Evolutionary conservation across 805 yeast species (phyloP).

Genomic region (Metschnikowia vanudenii): DNA sequence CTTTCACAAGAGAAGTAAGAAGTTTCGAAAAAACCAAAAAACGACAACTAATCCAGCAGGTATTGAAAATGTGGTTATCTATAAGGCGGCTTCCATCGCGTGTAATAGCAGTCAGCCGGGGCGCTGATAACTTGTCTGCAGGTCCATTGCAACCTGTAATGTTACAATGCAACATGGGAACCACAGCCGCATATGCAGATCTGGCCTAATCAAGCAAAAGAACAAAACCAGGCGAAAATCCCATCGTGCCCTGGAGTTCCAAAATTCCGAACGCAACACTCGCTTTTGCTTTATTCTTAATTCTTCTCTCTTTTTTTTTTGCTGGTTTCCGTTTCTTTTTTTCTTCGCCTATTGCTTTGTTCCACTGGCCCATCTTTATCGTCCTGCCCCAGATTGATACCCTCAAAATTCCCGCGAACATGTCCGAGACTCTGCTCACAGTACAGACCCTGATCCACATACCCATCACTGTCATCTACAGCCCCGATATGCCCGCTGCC

Average conservation of each 20-base stretch:
- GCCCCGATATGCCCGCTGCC: conserved; percentile 39
- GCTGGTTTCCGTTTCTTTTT: neutral
- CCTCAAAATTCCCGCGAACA: conserved; percentile 14
- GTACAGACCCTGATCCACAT: conserved; percentile 7
- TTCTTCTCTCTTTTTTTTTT: neutral
- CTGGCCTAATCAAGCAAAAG: no score
- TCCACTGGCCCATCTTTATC: no score
- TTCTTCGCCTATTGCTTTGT: no score
- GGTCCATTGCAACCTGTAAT: conserved; percentile 1
- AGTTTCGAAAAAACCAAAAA: no score
- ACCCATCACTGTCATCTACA: conserved; percentile 20
- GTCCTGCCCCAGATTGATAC: neutral
- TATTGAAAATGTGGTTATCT: no score
- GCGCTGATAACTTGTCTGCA: neutral
- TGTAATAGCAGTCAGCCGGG: neutral
- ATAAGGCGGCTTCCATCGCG: no score
- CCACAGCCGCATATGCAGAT: neutral
- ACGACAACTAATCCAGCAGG: no score
- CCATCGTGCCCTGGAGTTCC: no score
- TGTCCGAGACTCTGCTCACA: conserved; percentile 9
- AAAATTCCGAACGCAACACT: no score
- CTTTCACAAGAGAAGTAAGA: no score
- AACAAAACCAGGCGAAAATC: no score
- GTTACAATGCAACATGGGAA: conserved; percentile 6
- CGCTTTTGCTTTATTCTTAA: neutral